Percentiles rank a stretch among this genome's conserved stretches.
Conservation (phyloP, 1,139 yeast genomes). For the Sugiyamaella neomexicana region DNA sequence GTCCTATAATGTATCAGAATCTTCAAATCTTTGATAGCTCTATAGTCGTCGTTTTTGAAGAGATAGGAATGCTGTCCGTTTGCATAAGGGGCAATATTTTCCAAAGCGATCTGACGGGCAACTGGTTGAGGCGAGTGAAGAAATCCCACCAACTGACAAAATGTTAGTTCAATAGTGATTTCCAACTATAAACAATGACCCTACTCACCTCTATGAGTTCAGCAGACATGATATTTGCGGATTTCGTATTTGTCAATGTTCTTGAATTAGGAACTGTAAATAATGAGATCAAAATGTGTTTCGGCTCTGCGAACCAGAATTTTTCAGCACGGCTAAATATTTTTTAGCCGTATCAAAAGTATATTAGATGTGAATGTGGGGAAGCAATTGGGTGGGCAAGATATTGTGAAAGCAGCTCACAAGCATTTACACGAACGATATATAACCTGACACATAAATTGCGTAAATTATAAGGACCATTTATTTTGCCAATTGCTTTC, state of each 20-base stretch:
- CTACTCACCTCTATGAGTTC: conserved; percentile 33
- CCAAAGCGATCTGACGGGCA: conserved; percentile 81
- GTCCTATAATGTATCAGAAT: conserved; percentile 48
- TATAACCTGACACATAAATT: no score
- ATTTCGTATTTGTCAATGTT: background rate
- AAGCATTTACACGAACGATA: no score
- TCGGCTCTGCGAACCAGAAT: background rate
- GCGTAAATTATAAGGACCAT: no score
- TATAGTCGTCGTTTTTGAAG: conserved; percentile 68
- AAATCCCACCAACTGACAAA: conserved; percentile 58
- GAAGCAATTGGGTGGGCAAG: background rate
- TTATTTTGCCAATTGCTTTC: no score
- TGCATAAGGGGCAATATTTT: conserved; percentile 80
- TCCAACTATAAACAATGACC: background rate
- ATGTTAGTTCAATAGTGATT: background rate
- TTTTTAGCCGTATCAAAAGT: background rate
- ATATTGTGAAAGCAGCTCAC: background rate
- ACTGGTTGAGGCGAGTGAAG: conserved; percentile 82
- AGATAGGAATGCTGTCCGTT: conserved; percentile 64
- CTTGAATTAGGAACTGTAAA: background rate
- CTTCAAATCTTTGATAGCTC: conserved; percentile 75
- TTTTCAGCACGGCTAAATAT: conserved; percentile 18
- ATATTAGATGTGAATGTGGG: background rate
- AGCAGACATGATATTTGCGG: background rate
- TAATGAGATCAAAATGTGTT: background rate